These are phyloP conservation scores for Pterocarpus macrocarpus DNA, from an alignment of 306 rosid species.

Conservation along the genomic window DNA sequence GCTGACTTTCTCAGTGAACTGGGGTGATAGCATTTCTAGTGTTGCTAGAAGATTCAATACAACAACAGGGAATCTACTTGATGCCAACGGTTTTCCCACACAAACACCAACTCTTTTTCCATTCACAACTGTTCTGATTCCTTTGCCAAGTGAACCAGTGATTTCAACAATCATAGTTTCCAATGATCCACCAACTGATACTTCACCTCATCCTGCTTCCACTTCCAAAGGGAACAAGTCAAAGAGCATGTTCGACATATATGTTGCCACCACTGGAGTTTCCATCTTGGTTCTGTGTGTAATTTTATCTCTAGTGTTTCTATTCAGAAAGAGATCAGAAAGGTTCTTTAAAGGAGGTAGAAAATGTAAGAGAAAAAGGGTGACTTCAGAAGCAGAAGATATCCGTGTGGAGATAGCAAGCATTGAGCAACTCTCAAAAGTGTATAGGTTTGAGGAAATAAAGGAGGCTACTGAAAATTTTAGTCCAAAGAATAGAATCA, in stretches of 20 bases:
- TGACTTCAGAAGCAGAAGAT: conserved; percentile 47
- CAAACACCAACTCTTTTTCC: conserved; percentile 41
- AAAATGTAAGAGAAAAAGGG: background rate
- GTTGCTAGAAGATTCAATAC: conserved; percentile 60
- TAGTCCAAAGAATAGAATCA: conserved; percentile 58
- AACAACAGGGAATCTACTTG: conserved; percentile 42
- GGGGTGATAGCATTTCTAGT: conserved; percentile 49
- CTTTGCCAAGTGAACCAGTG: conserved; percentile 60
- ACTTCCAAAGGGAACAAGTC: conserved; percentile 27
- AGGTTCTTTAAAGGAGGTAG: background rate
- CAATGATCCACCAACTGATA: conserved; percentile 2
- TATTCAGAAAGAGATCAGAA: conserved; percentile 47
- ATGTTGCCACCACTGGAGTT: conserved; percentile 46
- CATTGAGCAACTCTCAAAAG: conserved; percentile 54
- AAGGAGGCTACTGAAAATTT: conserved; percentile 61
- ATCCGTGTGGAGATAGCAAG: conserved; percentile 62
- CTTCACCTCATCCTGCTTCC: conserved; percentile 29
- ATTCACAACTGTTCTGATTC: conserved; percentile 70
- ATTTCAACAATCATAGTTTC: conserved; percentile 50
- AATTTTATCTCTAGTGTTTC: conserved; percentile 20
- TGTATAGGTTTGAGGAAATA: conserved; percentile 59
- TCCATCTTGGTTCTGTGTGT: conserved; percentile 35
- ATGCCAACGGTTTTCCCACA: conserved; percentile 62
- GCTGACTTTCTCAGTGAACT: conserved; percentile 58
- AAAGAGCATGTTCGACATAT: conserved; percentile 27